Evolutionary conservation across 352 stramenopile genomes (phyloP), one percentile per base, ranked within the genome.

Genomic region (Phytophthora palmivora): DNA sequence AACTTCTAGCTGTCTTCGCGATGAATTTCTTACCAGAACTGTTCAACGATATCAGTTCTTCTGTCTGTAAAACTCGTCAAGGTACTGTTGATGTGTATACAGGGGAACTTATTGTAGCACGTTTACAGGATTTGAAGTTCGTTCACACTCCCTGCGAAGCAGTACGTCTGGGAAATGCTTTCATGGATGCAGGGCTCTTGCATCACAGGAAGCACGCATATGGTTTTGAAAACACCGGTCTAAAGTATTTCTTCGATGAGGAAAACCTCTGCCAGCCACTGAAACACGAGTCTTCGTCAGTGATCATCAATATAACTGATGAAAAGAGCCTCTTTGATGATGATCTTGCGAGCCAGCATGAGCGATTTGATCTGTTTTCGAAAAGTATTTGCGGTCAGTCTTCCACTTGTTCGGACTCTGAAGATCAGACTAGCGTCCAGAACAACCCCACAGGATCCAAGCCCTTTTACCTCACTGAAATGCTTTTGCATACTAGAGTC

Each of bases 181-280:
- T 76, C 22, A 78, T 87, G 75, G 77, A 83, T 36, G 69, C 78
- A 12, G 74, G 77, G 0, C 54, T 78, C 5, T 42, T 88, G 39
- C 79, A 88, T 39, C 72, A 88, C 57, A 48, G 52, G 6, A 82
- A 77, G 46, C 79, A 88, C 45, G 34, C 67, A 1, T 58, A 44
- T 15, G 33, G 58, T 7, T 82, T 81, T 38, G 73, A 81, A 53
- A 75, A 65, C 34, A 51, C 49, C 12, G 30, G 48, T 2, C 33
- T 60, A 12, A 66, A 64, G 34, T 83, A 72, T 33, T 87, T 78
- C 43, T 77, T 86, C 22, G 75, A 84, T 19, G 70, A 76, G 18
- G 63, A 74, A 15, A 70, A 67, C 28, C 74, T 82, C 42, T 71
- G 60, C 38, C 70, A 79, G 43, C 70, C 68, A 7, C 33, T 67